Evolutionary conservation across 768 basidiomycete species (phyloP), one percentile per base, ranked within the genome.

Genomic region (Exidia glandulosa): DNA sequence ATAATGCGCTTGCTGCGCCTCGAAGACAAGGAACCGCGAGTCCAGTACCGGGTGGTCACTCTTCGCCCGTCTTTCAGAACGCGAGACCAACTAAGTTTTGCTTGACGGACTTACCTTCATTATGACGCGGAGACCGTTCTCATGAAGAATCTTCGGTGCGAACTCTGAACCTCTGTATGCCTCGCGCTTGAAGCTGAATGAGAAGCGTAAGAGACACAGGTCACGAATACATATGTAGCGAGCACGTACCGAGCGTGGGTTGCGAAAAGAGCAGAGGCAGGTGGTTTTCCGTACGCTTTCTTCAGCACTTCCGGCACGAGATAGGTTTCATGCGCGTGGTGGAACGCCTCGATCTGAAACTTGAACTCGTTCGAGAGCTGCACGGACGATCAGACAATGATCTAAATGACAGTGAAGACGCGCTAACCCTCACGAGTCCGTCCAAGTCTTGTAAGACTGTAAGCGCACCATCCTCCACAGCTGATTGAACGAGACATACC

Each of bases 331-430:
- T 90, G 85, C 6, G 92, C 94, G 67, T 90, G 87, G 66, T 94
- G 90, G 67, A 94, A 84, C 6, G 89, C 86, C 5, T 87, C 82
- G 30, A 94, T 77, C 1, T 83, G 79, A 67, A 92, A 93, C 65
- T 90, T 74, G 76, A 94, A 97, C 71, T 96, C 94, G 68, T 95
- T 90, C 34, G 90, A 84, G 56, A 96, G 77, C 83, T 93, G 62
- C n/a, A n/a, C n/a, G n/a, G n/a, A n/a, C n/a, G n/a, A n/a, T n/a
- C n/a, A n/a, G n/a, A n/a, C n/a, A n/a, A n/a, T n/a, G n/a, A n/a
- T n/a, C n/a, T n/a, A n/a, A n/a, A n/a, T n/a, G n/a, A n/a, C n/a
- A n/a, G n/a, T n/a, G n/a, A n/a, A n/a, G n/a, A n/a, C n/a, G n/a
- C n/a, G n/a, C n/a, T n/a, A n/a, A n/a, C n/a, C n/a, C n/a, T n/a